Conservation (phyloP, 306 rosid species). For the Bauhinia variegata region DNA sequence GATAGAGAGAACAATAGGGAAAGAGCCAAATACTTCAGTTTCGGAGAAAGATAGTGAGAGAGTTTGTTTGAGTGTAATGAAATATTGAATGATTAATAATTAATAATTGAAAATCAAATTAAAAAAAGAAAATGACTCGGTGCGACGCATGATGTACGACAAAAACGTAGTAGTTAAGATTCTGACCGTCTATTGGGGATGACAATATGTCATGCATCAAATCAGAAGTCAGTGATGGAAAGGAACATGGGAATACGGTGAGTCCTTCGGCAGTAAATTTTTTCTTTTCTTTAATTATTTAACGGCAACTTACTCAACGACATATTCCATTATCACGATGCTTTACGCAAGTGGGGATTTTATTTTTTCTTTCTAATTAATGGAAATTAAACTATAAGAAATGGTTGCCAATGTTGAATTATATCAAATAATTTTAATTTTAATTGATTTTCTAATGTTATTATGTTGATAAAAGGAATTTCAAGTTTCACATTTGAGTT, state of each 20-base stretch:
- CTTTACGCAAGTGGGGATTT: constrained; percentile 29
- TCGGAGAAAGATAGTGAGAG: neutral
- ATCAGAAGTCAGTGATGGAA: neutral
- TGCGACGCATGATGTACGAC: constrained; percentile 14
- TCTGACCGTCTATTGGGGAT: constrained; percentile 21
- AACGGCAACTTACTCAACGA: too few relatives aligned
- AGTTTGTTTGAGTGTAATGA: constrained; percentile 19
- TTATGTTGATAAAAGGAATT: too few relatives aligned
- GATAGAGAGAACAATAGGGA: too few relatives aligned
- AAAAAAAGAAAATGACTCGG: neutral
- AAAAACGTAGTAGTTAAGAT: neutral
- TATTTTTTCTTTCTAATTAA: too few relatives aligned
- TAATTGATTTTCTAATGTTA: too few relatives aligned
- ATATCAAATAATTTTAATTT: too few relatives aligned
- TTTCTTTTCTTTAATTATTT: too few relatives aligned
- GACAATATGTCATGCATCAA: neutral
- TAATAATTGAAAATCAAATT: constrained; percentile 18
- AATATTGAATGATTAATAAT: constrained; percentile 31
- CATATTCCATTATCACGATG: constrained; percentile 25
- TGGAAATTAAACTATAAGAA: too few relatives aligned
- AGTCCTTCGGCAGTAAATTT: too few relatives aligned
- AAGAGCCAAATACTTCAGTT: constrained; percentile 23
- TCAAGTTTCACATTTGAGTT: too few relatives aligned
- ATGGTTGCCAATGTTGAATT: too few relatives aligned
- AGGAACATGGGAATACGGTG: constrained; percentile 16